Conservation (phyloP, 495 filamentous ascomycete species). For the Tricharina praecox region DNA sequence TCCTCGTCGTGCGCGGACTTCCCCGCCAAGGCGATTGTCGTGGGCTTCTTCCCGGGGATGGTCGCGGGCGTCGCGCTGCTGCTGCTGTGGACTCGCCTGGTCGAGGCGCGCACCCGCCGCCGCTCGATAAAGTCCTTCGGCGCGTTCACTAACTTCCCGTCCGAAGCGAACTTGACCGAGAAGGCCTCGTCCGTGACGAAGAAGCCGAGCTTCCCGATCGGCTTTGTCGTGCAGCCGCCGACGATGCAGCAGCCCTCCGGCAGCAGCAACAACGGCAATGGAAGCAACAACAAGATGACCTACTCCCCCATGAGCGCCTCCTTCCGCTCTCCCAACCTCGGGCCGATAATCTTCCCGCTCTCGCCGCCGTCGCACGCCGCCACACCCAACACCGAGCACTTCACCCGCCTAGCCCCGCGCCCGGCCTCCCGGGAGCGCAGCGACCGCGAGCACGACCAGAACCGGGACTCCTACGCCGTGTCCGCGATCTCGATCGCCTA, state of each 20-base stretch:
- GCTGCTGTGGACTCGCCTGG: constrained; percentile 14
- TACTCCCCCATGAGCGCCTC: constrained; percentile 3
- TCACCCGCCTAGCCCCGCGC: neutral
- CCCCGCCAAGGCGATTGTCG: constrained; percentile 11
- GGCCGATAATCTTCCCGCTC: constrained; percentile 11
- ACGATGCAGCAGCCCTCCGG: neutral
- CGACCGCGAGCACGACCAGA: too few species aligned
- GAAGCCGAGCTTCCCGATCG: constrained; percentile 2
- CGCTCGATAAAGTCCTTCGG: constrained; percentile 11
- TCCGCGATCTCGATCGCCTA: neutral
- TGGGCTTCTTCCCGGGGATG: constrained; percentile 21
- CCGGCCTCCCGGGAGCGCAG: neutral
- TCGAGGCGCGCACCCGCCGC: constrained; percentile 17
- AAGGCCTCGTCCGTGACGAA: constrained; percentile 3
- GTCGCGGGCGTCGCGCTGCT: constrained; percentile 15
- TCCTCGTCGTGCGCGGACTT: constrained; percentile 8
- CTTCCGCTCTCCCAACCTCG: constrained; percentile 17
- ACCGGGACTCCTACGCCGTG: neutral
- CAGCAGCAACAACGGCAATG: constrained; percentile 4
- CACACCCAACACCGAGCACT: neutral
- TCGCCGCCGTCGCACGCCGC: neutral
- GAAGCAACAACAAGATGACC: constrained; percentile 5
- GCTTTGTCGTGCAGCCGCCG: constrained; percentile 12
- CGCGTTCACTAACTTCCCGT: constrained; percentile 7
- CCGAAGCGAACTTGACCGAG: neutral